Conservation (phyloP, 495 filamentous ascomycete genomes). For the Penicillium paxilli region DNA sequence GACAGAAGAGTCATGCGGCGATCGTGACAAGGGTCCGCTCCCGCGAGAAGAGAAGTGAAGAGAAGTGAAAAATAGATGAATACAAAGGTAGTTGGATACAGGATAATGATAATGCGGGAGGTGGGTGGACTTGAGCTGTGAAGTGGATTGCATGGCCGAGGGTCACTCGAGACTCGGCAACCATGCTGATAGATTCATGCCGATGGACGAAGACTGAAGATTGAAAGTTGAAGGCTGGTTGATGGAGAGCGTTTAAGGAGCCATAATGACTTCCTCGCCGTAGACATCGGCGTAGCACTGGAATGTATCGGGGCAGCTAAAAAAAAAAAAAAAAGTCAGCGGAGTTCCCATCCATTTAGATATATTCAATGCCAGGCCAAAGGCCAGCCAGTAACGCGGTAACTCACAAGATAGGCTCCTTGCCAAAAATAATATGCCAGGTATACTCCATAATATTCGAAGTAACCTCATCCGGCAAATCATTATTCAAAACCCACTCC, state of each 20-base stretch:
- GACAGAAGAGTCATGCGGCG: background rate
- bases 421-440: slow-evolving; percentile 58
- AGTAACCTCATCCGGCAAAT: slow-evolving; percentile 45
- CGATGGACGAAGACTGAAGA: too few species aligned
- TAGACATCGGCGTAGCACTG: slow-evolving; percentile 52
- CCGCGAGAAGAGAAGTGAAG: slow-evolving; percentile 3
- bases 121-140: background rate
- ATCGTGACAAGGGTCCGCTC: background rate
- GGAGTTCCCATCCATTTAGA: too few species aligned
- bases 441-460: slow-evolving; percentile 52
- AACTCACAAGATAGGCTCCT: slow-evolving; percentile 49
- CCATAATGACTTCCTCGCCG: slow-evolving; percentile 28
- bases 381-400: too few species aligned
- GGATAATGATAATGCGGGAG: background rate
- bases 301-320: slow-evolving; percentile 45
- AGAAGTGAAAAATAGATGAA: slow-evolving; percentile 8
- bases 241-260: background rate
- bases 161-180: too few species aligned
- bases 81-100: slow-evolving; percentile 5
- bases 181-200: too few species aligned
- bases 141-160: background rate
- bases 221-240: too few species aligned
- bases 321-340: slow-evolving; percentile 2
- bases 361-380: too few species aligned
- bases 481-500: slow-evolving; percentile 57